Conservation (phyloP, 139 green algal genomes). For the Micractinium sp. region DNA sequence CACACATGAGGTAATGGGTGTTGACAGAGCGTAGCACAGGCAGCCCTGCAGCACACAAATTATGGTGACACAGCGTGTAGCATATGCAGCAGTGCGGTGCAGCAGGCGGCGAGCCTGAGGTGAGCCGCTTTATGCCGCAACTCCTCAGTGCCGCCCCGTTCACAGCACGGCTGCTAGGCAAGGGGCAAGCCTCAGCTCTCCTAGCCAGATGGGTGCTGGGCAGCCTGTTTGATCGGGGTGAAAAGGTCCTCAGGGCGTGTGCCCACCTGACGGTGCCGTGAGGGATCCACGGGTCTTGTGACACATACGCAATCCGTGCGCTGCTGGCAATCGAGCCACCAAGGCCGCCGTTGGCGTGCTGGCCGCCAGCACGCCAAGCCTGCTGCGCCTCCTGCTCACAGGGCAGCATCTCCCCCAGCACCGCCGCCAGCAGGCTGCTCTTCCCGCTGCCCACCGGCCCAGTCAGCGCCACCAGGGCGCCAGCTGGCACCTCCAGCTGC, state of each 20-base stretch:
- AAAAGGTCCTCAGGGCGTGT: neutral
- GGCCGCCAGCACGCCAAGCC: neutral
- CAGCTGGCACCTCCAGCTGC: constrained; percentile 46
- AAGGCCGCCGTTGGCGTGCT: neutral
- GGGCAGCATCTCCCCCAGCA: constrained; percentile 72
- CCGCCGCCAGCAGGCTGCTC: constrained; percentile 69
- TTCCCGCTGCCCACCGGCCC: constrained; percentile 81
- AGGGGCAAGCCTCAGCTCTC: neutral
- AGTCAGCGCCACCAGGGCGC: constrained; percentile 69
- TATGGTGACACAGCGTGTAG: neutral
- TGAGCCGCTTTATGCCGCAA: too few relatives aligned
- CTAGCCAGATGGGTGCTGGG: neutral
- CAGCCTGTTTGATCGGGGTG: too few relatives aligned
- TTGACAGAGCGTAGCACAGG: neutral
- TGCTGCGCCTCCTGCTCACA: neutral
- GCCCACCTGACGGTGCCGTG: constrained; percentile 57
- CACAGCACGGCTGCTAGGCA: neutral
- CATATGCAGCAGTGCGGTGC: too few relatives aligned
- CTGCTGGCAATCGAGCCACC: neutral
- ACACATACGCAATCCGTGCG: constrained; percentile 58
- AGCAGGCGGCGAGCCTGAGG: too few relatives aligned
- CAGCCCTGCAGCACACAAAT: too few relatives aligned
- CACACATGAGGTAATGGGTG: neutral
- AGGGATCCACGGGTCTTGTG: constrained; percentile 73
- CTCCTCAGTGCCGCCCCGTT: too few relatives aligned